Conservation (phyloP, 495 filamentous ascomycete species). For the Polyplosphaeria fusca region DNA sequence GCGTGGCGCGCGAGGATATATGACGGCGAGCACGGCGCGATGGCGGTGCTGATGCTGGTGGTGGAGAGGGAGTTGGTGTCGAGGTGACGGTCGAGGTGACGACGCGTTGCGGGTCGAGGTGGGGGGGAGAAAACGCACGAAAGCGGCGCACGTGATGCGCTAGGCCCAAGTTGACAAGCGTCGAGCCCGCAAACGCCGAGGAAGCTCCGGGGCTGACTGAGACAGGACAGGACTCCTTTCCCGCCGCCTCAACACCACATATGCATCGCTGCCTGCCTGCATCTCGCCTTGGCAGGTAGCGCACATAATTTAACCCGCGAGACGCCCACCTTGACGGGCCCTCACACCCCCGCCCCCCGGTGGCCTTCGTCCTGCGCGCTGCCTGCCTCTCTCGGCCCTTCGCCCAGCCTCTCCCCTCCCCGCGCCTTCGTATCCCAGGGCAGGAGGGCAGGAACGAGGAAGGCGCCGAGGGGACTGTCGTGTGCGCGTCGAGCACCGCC, state of each 20-base stretch:
- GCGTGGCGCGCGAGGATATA: conserved; percentile 14
- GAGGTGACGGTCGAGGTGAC: conserved; percentile 3
- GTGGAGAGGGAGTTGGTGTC: conserved; percentile 4
- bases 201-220: conserved; percentile 8
- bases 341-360: not conserved
- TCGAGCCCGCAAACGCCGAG: not conserved
- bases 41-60: not conserved
- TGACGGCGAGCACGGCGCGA: conserved; percentile 6
- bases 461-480: not conserved
- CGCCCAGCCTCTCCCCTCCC: not conserved
- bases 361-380: conserved; percentile 2
- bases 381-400: not conserved
- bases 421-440: not conserved
- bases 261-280: conserved; percentile 22
- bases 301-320: conserved; percentile 12
- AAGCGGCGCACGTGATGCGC: conserved; percentile 22
- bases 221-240: not conserved
- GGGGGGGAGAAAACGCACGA: not conserved
- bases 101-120: conserved; percentile 1
- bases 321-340: not conserved
- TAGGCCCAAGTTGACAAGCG: not conserved
- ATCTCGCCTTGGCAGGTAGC: conserved; percentile 7
- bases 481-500: not conserved
- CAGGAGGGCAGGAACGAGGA: not conserved
- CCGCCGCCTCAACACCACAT: conserved; percentile 27